Base-by-base conservation (phyloP, 768 basidiomycete species). In the Termitomyces sp. region DNA sequence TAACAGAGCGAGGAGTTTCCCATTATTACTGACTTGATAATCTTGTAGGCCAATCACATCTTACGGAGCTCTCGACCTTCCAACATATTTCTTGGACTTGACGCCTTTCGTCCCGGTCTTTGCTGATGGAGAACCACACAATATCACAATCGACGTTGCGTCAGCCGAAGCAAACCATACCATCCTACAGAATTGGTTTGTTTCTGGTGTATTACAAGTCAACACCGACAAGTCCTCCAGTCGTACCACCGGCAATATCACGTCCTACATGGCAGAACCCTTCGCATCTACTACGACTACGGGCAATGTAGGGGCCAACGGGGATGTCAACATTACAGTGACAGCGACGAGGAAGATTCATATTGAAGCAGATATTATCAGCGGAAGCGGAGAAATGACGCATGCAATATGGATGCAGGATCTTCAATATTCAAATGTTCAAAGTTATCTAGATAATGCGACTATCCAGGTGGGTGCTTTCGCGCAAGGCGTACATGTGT, bases 71-170 rank as follows among this genome's bases (percentile, higher is more conserved):
- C 72, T 90, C 26, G 89, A 91, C 67, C 77, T 89, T 12, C 90
- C 90, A 1, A 90, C 87, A 2, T 92, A 91, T 70, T 86, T 85
- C 68, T 62, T 92, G 23, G 91, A 91, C 68, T 70, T 91, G 55
- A 91, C 90, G 7, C 88, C 91, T 2, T 92, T 92, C 69, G 79
- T 87, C 1, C 88, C 88, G 5, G 63, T 85, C 20, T 77, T 92
- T 46, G 78, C 85, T 0, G 87, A 89, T 58, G 85, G 85, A 1
- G 67, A 79, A 26, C 74, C 84, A 18, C 91, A 92, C 69, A 85
- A 76, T 48, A 78, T 93, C 66, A 81, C 84, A 53, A 75, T 94
- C 40, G 85, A 93, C 66, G 86, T 92, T 43, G 81, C 77, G 32
- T 89, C 90, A 3, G 84, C 85, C n/a, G 87, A 92, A 68, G 58